A percentile compares a stretch with the other conserved stretches of the same genome.
Evolutionary conservation across 768 basidiomycete species (phyloP).

Genomic region (Trametopsis cervina): DNA sequence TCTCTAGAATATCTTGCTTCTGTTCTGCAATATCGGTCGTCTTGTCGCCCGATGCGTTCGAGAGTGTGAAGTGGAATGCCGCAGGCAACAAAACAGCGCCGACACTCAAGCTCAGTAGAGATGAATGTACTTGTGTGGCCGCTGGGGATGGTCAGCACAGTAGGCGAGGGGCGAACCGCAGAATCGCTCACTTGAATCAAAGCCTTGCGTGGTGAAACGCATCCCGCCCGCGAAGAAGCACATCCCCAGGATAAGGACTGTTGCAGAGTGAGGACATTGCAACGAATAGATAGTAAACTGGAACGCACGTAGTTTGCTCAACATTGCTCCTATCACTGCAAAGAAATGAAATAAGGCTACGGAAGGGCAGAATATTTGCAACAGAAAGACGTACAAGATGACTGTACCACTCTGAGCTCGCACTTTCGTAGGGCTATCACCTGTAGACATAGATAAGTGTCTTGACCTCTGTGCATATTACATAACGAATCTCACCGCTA

Average conservation of each 20-base stretch:
- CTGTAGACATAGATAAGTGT: constrained; percentile 26
- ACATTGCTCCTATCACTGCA: constrained; percentile 73
- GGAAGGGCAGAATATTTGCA: constrained; percentile 10
- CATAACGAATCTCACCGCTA: constrained; percentile 47
- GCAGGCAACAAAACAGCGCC: constrained; percentile 75
- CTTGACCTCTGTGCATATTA: too few species aligned
- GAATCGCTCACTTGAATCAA: constrained; percentile 47
- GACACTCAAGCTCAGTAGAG: constrained; percentile 71
- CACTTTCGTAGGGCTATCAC: constrained; percentile 80
- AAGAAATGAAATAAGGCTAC: not conserved
- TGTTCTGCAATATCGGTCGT: constrained; percentile 27
- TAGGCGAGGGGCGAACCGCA: not conserved
- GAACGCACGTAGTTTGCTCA: constrained; percentile 62
- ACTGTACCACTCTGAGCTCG: constrained; percentile 74
- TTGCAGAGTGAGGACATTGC: not conserved
- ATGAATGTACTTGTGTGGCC: constrained; percentile 67
- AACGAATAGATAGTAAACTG: not conserved
- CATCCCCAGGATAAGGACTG: constrained; percentile 69
- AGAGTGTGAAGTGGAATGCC: constrained; percentile 61
- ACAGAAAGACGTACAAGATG: constrained; percentile 48
- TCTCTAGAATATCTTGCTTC: constrained; percentile 34
- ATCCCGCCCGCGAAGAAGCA: constrained; percentile 84
- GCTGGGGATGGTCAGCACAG: constrained; percentile 21
- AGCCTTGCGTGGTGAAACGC: constrained; percentile 74
- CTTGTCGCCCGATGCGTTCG: constrained; percentile 12